Percentiles rank a stretch among this genome's conserved stretches.
Conservation (phyloP, 768 basidiomycete genomes). For the Tulasnella calospora region DNA sequence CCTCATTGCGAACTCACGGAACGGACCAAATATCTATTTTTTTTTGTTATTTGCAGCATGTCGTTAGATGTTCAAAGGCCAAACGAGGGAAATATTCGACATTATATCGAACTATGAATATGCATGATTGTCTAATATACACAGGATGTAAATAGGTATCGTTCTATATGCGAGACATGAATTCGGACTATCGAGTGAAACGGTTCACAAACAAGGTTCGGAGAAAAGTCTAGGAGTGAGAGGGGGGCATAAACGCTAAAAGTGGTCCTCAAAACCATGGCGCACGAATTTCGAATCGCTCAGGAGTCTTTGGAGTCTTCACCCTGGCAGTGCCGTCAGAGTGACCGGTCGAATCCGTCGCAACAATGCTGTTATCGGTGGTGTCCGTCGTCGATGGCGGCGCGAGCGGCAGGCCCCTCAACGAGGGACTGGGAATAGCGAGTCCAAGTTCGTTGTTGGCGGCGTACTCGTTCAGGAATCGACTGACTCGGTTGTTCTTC, state of each 20-base stretch:
- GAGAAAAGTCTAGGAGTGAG: not conserved
- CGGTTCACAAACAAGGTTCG: not conserved
- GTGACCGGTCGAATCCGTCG: not conserved
- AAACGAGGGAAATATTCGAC: not conserved
- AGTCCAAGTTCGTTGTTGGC: conserved; percentile 6
- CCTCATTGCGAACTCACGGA: not conserved
- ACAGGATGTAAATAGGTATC: not conserved
- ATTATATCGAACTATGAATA: not conserved
- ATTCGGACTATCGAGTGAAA: not conserved
- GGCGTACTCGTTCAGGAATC: conserved; percentile 1
- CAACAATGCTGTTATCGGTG: not conserved
- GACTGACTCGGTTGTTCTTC: conserved; percentile 16
- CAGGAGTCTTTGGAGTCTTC: not conserved
- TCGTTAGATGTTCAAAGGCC: no score
- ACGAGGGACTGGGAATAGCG: not conserved
- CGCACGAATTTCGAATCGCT: not conserved
- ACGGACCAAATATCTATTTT: no score
- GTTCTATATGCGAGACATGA: not conserved
- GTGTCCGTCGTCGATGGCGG: not conserved
- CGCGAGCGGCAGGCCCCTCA: not conserved
- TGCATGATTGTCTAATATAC: not conserved
- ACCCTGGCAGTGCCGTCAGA: not conserved
- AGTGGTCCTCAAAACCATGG: not conserved
- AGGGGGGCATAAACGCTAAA: not conserved
- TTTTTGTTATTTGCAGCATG: no score